Evolutionary conservation across 2,329 filamentous ascomycete species (phyloP).

Genomic region (Stemphylium lycopersici): DNA sequence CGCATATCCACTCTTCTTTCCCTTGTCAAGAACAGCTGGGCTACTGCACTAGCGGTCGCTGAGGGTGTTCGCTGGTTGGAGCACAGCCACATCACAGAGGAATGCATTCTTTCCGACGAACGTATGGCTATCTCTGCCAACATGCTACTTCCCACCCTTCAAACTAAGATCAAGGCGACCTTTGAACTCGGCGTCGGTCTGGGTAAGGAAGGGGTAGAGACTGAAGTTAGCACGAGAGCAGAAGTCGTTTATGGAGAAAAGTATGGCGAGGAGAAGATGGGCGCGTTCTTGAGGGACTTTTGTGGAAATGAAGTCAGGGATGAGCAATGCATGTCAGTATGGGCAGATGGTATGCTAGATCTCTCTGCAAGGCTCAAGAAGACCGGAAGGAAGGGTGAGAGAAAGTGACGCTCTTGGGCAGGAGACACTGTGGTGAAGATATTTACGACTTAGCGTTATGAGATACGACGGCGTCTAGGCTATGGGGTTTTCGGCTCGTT

Average conservation of each 20-base stretch:
- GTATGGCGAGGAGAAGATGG: slow-evolving; percentile 77
- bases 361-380: slow-evolving; percentile 52
- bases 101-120: slow-evolving; percentile 69
- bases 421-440: not conserved
- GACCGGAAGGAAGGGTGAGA: slow-evolving; percentile 53
- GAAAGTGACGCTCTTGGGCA: slow-evolving; percentile 22
- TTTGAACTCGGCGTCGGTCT: slow-evolving; percentile 61
- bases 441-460: slow-evolving; percentile 16
- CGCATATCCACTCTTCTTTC: slow-evolving; percentile 64
- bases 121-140: slow-evolving; percentile 66
- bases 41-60: slow-evolving; percentile 64
- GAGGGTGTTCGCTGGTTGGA: slow-evolving; percentile 67
- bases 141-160: slow-evolving; percentile 67
- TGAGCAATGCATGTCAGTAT: slow-evolving; percentile 44
- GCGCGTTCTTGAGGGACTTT: slow-evolving; percentile 69
- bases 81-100: slow-evolving; percentile 68
- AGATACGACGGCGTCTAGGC: slow-evolving; percentile 20
- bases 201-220: slow-evolving; percentile 54
- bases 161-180: slow-evolving; percentile 71
- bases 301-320: slow-evolving; percentile 47
- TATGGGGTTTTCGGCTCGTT: not conserved
- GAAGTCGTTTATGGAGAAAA: slow-evolving; percentile 77
- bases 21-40: slow-evolving; percentile 69
- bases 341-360: slow-evolving; percentile 53
- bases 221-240: slow-evolving; percentile 64